Conservation (phyloP, 306 rosid species). For the barrel medic (Medicago truncatula) region DNA sequence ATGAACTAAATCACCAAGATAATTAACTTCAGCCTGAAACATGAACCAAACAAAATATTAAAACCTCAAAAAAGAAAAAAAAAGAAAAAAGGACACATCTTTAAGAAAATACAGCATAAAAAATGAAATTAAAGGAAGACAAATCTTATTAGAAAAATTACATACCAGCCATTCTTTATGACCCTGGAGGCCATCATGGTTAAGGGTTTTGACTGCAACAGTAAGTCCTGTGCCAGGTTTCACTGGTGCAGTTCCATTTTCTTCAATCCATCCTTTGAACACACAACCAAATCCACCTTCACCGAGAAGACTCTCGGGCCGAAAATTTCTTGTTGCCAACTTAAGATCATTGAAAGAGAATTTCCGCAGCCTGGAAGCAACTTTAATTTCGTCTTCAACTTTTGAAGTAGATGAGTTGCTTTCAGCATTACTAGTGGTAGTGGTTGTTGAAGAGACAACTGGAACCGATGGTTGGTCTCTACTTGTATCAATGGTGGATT, state of each 20-base stretch:
- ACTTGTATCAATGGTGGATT: slow-evolving; percentile 75
- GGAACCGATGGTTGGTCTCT: slow-evolving; percentile 83
- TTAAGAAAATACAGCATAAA: background rate
- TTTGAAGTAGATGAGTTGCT: slow-evolving; percentile 88
- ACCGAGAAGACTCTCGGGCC: slow-evolving; percentile 99
- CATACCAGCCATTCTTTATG: slow-evolving; percentile 99
- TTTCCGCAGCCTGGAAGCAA: slow-evolving; percentile 86
- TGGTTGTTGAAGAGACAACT: slow-evolving; percentile 74
- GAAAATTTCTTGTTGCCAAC: slow-evolving; percentile 91
- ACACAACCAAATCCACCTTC: slow-evolving; percentile 99
- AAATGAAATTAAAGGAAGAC: background rate
- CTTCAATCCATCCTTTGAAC: slow-evolving; percentile 99
- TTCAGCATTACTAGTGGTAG: slow-evolving; percentile 86
- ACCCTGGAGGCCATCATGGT: slow-evolving; percentile 98
- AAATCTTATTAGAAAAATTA: slow-evolving; percentile 4
- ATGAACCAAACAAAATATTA: slow-evolving; percentile 37
- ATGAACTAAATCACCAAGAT: slow-evolving; percentile 93
- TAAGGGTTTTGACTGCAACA: slow-evolving; percentile 95
- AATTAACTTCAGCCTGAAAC: slow-evolving; percentile 92
- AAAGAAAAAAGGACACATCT: background rate
- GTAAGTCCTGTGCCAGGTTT: slow-evolving; percentile 99
- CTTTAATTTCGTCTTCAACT: slow-evolving; percentile 91
- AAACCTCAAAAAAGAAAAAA: slow-evolving; percentile 1
- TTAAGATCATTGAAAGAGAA: slow-evolving; percentile 89
- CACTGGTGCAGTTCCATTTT: slow-evolving; percentile 98